A percentile compares a stretch with the other conserved stretches of the same genome.
Evolutionary conservation across 1,139 yeast genomes (phyloP).

Genomic region (Blastobotrys capitulatus): DNA sequence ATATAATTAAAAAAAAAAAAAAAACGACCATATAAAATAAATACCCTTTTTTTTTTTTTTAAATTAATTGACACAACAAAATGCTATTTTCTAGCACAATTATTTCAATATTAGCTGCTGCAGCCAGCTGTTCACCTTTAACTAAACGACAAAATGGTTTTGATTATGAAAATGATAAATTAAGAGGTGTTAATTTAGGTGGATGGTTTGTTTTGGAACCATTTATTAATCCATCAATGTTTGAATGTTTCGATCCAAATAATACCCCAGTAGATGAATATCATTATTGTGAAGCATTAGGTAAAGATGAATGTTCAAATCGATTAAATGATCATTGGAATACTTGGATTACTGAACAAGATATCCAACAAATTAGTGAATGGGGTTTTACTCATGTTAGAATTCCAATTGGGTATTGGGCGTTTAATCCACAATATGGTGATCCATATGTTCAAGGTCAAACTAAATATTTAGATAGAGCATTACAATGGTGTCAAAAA

Average conservation of each 20-base stretch:
- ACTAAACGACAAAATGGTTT: constrained; percentile 17
- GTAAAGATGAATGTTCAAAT: constrained; percentile 49
- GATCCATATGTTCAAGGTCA: constrained; percentile 95
- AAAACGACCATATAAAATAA: too few species aligned
- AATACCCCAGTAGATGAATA: constrained; percentile 75
- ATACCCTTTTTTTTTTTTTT: too few species aligned
- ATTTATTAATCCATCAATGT: constrained; percentile 78
- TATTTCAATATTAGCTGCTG: neutral
- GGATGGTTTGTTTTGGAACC: constrained; percentile 90
- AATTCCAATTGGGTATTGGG: constrained; percentile 97
- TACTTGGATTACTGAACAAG: constrained; percentile 70
- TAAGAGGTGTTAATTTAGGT: constrained; percentile 80
- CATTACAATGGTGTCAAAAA: constrained; percentile 67
- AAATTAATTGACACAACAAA: neutral
- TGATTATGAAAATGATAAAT: constrained; percentile 48
- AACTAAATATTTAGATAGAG: constrained; percentile 61
- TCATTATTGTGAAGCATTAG: constrained; percentile 58
- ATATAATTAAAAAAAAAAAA: too few species aligned
- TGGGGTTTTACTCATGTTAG: constrained; percentile 82
- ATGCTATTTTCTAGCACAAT: neutral
- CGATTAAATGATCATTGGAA: constrained; percentile 70
- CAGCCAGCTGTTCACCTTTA: constrained; percentile 6
- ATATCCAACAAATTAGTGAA: constrained; percentile 53
- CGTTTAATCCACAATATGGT: constrained; percentile 53
- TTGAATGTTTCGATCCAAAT: constrained; percentile 44